Base-by-base conservation (phyloP, 139 green algal genomes). In the Chlamydomonas eustigma region DNA sequence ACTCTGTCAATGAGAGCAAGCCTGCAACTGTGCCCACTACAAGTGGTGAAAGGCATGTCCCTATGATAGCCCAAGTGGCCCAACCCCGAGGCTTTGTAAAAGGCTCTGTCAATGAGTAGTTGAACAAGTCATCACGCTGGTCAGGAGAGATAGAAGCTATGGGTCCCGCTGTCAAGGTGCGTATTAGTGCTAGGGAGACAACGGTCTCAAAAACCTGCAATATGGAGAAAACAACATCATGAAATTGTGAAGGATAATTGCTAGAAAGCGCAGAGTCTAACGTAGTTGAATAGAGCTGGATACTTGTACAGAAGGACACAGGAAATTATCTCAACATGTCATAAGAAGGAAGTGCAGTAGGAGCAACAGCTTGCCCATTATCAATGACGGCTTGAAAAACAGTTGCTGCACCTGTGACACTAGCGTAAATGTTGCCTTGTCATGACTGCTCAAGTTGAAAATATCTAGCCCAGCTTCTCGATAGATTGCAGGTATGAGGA, bases 31-130 rank as follows among this genome's bases (percentile, higher is more conserved):
- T 22, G 67, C 84, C 87, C 1, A 96, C 87, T 0, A 93, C 81
- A 1, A 89, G 25, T 0, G 92, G 91, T 30, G 92, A 79, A 25
- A 85, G 65, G 32, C 86, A 30, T 1, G 90, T 52, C 36, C 92
- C 92, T 38, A 91, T 32, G 28, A 93, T 51, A 1, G 39, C 92
- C 92, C 92, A 97, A 0, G 81, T 36, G n/a, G 88, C 72, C 92
- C 92, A 97, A 3, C 92, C 92, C 37, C 80, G 50, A 1, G 86
- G 85, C 18, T 64, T 79, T 28, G 52, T 71, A 77, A 96, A 92
- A 1, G 92, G 88, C 0, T 81, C 18, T 1, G 52, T 8, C 3
- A 51, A 37, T 2, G 39, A 79, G 73, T 73, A 84, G 70, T 84
- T 84, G 81, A 79, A 81, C 1, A 83, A 8, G 37, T 39, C 4